phyloP scores from a whole-genome alignment of 2,329 filamentous ascomycete species.

The Helotiales sp. region DNA sequence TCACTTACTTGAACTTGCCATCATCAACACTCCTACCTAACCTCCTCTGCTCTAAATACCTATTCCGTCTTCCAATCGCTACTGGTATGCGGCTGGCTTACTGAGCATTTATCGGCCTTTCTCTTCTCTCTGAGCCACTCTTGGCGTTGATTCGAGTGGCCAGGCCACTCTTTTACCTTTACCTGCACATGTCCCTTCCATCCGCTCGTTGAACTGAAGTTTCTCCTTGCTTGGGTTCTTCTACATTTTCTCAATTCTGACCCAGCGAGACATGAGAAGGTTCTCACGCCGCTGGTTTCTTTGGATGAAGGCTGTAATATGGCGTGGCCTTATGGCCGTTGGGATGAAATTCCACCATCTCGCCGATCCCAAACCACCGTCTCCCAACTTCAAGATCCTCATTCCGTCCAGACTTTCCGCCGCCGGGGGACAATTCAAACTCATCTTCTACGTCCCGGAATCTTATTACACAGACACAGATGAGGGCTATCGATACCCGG shows the following conservation, averaged over 20 bases:
- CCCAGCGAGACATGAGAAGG: conserved; percentile 28
- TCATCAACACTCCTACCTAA: background rate
- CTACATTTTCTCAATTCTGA: too few relatives aligned
- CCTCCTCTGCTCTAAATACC: background rate
- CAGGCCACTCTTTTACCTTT: background rate
- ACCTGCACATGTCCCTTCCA: background rate
- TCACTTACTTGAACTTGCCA: conserved; percentile 5
- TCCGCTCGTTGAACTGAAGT: background rate
- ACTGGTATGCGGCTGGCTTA: conserved; percentile 8
- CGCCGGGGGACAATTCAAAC: conserved; percentile 42
- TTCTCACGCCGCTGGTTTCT: conserved; percentile 29
- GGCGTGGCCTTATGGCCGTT: conserved; percentile 43
- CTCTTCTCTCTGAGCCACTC: conserved; percentile 7
- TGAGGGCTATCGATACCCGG: conserved; percentile 47
- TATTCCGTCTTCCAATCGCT: background rate
- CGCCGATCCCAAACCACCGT: conserved; percentile 39
- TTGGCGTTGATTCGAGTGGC: background rate
- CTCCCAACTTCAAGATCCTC: conserved; percentile 42
- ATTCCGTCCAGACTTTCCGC: conserved; percentile 41
- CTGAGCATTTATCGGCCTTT: background rate
- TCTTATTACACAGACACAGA: conserved; percentile 44
- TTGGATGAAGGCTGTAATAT: conserved; percentile 43
- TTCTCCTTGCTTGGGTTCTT: background rate
- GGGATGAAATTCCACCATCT: conserved; percentile 44
- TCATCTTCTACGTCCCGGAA: conserved; percentile 51